Evolutionary conservation across 176 grass and related monocot genomes (phyloP).

Genomic region (Triticum urartu): DNA sequence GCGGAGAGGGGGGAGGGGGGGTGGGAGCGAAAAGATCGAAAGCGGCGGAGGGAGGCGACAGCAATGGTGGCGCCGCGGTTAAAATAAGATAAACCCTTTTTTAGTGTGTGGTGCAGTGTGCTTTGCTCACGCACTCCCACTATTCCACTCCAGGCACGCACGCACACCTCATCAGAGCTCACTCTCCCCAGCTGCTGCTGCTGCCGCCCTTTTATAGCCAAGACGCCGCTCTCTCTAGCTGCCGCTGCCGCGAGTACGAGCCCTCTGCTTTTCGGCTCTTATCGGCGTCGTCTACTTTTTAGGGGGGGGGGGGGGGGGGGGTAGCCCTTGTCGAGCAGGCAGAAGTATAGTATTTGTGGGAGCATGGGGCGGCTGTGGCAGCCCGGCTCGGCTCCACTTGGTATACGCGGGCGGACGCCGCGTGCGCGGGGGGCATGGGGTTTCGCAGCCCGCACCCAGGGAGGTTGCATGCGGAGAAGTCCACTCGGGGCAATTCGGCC

Average conservation of each 20-base stretch:
- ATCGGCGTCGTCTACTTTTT: neutral
- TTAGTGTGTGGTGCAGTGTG: conserved; percentile 33
- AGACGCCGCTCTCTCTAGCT: too few relatives aligned
- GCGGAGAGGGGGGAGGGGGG: neutral
- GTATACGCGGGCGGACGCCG: conserved; percentile 4
- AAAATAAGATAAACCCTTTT: conserved; percentile 40
- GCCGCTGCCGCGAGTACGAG: neutral
- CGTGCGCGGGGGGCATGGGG: neutral
- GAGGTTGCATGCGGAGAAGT: neutral
- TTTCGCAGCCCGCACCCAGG: neutral
- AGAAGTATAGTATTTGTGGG: neutral
- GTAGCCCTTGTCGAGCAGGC: neutral
- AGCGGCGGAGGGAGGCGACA: conserved; percentile 24
- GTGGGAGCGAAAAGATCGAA: neutral
- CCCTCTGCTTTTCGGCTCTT: neutral
- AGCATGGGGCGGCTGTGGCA: conserved; percentile 1
- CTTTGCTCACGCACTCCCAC: neutral
- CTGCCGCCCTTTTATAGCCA: conserved; percentile 2
- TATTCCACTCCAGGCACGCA: neutral
- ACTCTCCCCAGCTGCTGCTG: neutral
- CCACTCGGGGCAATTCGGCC: too few relatives aligned
- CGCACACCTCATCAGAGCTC: neutral
- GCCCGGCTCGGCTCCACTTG: neutral
- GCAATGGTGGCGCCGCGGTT: conserved; percentile 33
- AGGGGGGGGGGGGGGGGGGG: neutral